Base-by-base conservation (phyloP, 148 eudicot genomes). In the Rhododendron williamsianum region DNA sequence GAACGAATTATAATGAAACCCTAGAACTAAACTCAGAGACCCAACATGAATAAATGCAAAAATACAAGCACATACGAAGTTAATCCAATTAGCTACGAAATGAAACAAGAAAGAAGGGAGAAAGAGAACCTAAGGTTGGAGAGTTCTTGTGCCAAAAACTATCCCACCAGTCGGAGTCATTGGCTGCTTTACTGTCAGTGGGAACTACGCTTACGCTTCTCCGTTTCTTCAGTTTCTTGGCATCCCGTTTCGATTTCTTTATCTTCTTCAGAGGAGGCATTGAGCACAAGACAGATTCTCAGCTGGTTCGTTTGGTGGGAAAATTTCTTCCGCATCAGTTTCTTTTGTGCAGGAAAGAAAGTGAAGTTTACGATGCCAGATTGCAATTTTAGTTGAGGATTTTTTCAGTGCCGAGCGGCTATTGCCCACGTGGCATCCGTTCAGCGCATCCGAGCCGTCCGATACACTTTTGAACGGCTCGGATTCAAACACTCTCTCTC, bases 101-200 rank as follows among this genome's bases (percentile, higher is more conserved):
- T 25, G 73, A 25, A 67, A 43, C 13, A 51, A 18, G 18, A 36
- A 16, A 80, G 56, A 8, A 74, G 67, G 63, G 27, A 80, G 45
- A 49, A 58, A 63, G 63, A 10, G 48, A 46, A 95, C 98, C 98
- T 86, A 93, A 92, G 74, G 84, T 45, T 30, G 92, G 87, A 36
- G 93, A 92, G 84, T 88, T 91, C 83, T 90, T 97, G 71, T 87
- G 92, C 95, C 93, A 90, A 89, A 97, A 97, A 84, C 88, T 84
- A 82, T 94, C 98, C 99, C 98, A 97, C 99, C 99, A 97, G 67
- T 97, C 98, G 12, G 96, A 90, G 79, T 95, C 99, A 80, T 89
- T 83, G 78, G 92, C 84, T 90, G 60, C 60, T 54, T 54, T 54
- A 81, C 91, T 89, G 7, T 93, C 98, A 43, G 89, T 82, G 25